Percentiles rank a stretch among this genome's conserved stretches.
Evolutionary conservation across 2,329 filamentous ascomycete species (phyloP).

Genomic region (Microdochium paspali): DNA sequence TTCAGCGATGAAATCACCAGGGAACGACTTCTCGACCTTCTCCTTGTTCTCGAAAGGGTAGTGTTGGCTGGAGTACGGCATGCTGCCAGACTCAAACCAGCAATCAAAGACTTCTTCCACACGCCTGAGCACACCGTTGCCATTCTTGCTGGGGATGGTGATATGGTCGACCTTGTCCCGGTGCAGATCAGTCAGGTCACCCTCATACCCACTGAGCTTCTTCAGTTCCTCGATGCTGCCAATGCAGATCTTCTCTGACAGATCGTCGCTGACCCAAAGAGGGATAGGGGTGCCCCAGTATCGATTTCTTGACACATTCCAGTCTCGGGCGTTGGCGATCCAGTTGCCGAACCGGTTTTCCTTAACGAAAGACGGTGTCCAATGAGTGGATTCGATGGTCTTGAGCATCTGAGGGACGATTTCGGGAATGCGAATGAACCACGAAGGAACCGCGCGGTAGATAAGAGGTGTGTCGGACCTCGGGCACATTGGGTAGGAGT

Average conservation of each 20-base stretch:
- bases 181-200: constrained; percentile 78
- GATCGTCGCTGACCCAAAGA: constrained; percentile 83
- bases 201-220: constrained; percentile 75
- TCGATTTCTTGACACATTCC: constrained; percentile 88
- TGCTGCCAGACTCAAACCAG: constrained; percentile 94
- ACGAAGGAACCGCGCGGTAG: constrained; percentile 83
- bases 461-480: constrained; percentile 93
- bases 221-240: constrained; percentile 80
- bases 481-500: constrained; percentile 91
- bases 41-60: constrained; percentile 89
- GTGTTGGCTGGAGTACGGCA: constrained; percentile 87
- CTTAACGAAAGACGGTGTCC: constrained; percentile 86
- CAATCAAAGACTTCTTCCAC: constrained; percentile 91
- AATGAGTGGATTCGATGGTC: constrained; percentile 82
- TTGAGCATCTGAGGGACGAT: constrained; percentile 83
- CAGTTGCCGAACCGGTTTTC: constrained; percentile 86
- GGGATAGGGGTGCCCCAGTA: constrained; percentile 95
- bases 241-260: constrained; percentile 77
- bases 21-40: constrained; percentile 71
- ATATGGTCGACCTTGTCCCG: constrained; percentile 90
- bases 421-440: constrained; percentile 84
- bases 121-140: constrained; percentile 73
- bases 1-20: constrained; percentile 90
- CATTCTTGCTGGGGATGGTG: constrained; percentile 83
- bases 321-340: constrained; percentile 86